Percentiles rank a stretch among this genome's conserved stretches.
phyloP scores from a whole-genome alignment of 768 basidiomycete genomes.

The Amanita pallidorosea region DNA sequence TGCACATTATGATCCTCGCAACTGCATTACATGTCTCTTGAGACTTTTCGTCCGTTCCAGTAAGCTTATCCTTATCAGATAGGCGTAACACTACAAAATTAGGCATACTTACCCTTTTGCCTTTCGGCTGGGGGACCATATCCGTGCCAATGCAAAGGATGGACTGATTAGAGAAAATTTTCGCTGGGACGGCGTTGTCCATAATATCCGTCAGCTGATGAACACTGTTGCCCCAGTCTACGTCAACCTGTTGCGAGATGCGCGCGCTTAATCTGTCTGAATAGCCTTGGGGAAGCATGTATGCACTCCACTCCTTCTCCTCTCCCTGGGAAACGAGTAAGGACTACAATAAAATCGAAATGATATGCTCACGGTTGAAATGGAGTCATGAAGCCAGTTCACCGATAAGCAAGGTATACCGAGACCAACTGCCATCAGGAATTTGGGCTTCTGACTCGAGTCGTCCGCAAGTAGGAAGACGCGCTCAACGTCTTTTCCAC shows the following conservation, averaged over 20 bases:
- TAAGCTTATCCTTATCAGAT: conserved; percentile 11
- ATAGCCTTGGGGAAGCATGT: conserved; percentile 53
- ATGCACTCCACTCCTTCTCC: conserved; percentile 48
- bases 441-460: conserved; percentile 65
- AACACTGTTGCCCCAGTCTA: conserved; percentile 34
- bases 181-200: conserved; percentile 42
- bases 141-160: conserved; percentile 54
- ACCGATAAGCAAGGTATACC: conserved; percentile 74
- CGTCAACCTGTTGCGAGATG: conserved; percentile 35
- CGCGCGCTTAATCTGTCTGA: conserved; percentile 21
- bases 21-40: conserved; percentile 34
- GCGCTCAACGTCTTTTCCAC: conserved; percentile 31
- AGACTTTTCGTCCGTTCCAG: conserved; percentile 19
- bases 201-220: conserved; percentile 53
- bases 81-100: not conserved
- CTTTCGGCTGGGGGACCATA: conserved; percentile 37
- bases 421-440: conserved; percentile 69
- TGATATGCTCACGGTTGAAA: conserved; percentile 18
- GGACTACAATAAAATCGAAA: not conserved
- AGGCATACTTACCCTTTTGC: conserved; percentile 21
- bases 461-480: conserved; percentile 64
- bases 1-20: conserved; percentile 60
- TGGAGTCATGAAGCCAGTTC: conserved; percentile 39
- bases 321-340: conserved; percentile 16
- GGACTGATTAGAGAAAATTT: conserved; percentile 40